Evolutionary conservation across 768 basidiomycete genomes (phyloP).

Genomic region (Tulasnella calospora): DNA sequence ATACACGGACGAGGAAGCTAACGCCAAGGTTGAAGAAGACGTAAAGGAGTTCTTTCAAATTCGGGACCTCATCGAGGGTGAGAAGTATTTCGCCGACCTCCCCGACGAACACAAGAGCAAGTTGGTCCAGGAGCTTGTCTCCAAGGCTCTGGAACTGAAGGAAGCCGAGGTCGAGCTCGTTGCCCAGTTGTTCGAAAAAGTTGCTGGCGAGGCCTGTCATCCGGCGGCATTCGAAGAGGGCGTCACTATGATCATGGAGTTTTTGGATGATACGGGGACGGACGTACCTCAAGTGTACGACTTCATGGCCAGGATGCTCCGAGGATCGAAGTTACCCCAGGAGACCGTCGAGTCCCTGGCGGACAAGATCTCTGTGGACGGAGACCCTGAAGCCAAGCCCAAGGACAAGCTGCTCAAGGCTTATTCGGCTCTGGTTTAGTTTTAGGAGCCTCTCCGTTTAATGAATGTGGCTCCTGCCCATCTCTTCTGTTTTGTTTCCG

Average conservation of each 20-base stretch:
- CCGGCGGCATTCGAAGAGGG: constrained; percentile 67
- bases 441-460: too few relatives aligned
- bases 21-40: constrained; percentile 75
- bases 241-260: constrained; percentile 61
- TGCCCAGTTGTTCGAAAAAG: constrained; percentile 63
- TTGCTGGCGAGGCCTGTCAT: constrained; percentile 52
- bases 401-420: constrained; percentile 37
- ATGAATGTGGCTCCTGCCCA: not conserved
- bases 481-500: not conserved
- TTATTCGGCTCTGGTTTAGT: constrained; percentile 20
- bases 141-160: constrained; percentile 73
- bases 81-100: constrained; percentile 73
- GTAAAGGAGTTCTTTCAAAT: constrained; percentile 81
- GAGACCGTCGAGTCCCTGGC: constrained; percentile 48
- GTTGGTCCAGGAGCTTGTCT: constrained; percentile 72
- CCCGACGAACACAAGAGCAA: constrained; percentile 56
- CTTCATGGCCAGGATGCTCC: constrained; percentile 69
- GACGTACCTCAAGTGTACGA: constrained; percentile 84
- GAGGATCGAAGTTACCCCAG: constrained; percentile 51
- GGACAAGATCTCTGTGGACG: constrained; percentile 36
- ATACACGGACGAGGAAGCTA: constrained; percentile 51
- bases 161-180: constrained; percentile 74
- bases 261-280: constrained; percentile 81
- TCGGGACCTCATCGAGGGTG: constrained; percentile 80
- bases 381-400: constrained; percentile 37